Evolutionary conservation across 257 asterid genomes (phyloP).

Genomic region (Hygrophila difformis): DNA sequence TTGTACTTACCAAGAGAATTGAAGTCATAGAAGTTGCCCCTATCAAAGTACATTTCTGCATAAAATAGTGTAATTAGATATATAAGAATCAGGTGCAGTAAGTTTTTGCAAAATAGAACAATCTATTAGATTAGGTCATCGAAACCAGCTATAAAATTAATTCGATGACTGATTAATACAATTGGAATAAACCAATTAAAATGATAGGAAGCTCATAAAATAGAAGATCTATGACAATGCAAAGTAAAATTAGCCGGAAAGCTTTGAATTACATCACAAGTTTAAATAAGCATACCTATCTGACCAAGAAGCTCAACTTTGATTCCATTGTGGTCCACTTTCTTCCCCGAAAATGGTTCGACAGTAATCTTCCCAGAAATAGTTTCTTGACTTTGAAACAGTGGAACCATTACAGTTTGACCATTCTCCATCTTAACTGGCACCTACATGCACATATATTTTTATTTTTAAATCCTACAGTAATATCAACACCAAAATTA

Average conservation of each 20-base stretch:
- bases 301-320: conserved; percentile 99
- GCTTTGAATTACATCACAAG: not conserved
- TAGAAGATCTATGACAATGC: not conserved
- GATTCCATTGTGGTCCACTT: conserved; percentile 97
- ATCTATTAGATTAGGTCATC: too few relatives aligned
- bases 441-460: conserved; percentile 21
- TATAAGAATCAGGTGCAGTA: too few relatives aligned
- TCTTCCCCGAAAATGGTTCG: conserved; percentile 92
- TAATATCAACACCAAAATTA: not conserved
- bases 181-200: too few relatives aligned
- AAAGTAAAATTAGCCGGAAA: not conserved
- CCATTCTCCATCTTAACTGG: conserved; percentile 58
- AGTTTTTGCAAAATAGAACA: too few relatives aligned
- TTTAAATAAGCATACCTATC: conserved; percentile 53
- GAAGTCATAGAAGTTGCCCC: conserved; percentile 87
- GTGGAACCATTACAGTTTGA: conserved; percentile 44
- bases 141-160: too few relatives aligned
- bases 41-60: conserved; percentile 72
- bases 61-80: too few relatives aligned
- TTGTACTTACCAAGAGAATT: conserved; percentile 71
- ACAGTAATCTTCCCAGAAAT: conserved; percentile 62
- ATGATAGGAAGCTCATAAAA: too few relatives aligned
- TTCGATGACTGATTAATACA: too few relatives aligned
- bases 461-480: not conserved
- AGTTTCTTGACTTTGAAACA: conserved; percentile 52